These are phyloP conservation scores for Ceriops tagal DNA, from an alignment of 345 rosid species.

Conservation along the genomic window DNA sequence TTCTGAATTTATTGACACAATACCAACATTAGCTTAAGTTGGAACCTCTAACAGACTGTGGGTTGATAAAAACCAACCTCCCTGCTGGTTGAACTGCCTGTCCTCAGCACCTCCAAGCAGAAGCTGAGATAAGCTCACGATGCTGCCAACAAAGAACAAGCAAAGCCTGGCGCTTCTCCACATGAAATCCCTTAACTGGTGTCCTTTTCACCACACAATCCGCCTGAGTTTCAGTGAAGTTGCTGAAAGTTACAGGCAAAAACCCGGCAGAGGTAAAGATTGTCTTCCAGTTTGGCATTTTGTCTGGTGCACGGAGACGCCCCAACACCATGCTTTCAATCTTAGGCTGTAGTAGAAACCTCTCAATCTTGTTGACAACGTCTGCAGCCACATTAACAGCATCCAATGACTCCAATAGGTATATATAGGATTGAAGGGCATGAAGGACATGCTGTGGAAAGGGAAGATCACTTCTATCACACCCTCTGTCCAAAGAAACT, in stretches of 20 bases:
- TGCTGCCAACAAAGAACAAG: constrained; percentile 89
- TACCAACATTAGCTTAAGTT: constrained; percentile 22
- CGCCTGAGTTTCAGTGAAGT: constrained; percentile 81
- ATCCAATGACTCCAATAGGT: constrained; percentile 75
- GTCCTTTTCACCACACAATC: constrained; percentile 70
- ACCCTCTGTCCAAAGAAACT: constrained; percentile 77
- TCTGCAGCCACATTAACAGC: constrained; percentile 70
- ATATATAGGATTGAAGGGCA: constrained; percentile 58
- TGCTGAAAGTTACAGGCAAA: constrained; percentile 59
- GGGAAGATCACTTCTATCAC: constrained; percentile 72
- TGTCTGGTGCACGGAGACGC: constrained; percentile 54
- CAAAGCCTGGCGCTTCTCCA: constrained; percentile 68
- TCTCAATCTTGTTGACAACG: constrained; percentile 76
- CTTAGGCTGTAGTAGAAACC: constrained; percentile 65
- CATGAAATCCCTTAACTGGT: constrained; percentile 71
- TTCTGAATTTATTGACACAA: constrained; percentile 31
- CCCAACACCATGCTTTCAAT: constrained; percentile 62
- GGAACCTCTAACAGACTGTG: constrained; percentile 27
- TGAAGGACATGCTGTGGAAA: constrained; percentile 70
- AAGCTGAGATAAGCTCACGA: constrained; percentile 74
- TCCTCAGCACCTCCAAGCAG: constrained; percentile 81
- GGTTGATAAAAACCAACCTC: constrained; percentile 27
- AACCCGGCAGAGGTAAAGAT: constrained; percentile 67
- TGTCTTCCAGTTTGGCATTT: constrained; percentile 63
- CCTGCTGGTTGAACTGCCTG: constrained; percentile 5